Evolutionary conservation across 164 flowering plant genomes (phyloP), one percentile per base, ranked within the genome.

Genomic region (Malania oleifera): DNA sequence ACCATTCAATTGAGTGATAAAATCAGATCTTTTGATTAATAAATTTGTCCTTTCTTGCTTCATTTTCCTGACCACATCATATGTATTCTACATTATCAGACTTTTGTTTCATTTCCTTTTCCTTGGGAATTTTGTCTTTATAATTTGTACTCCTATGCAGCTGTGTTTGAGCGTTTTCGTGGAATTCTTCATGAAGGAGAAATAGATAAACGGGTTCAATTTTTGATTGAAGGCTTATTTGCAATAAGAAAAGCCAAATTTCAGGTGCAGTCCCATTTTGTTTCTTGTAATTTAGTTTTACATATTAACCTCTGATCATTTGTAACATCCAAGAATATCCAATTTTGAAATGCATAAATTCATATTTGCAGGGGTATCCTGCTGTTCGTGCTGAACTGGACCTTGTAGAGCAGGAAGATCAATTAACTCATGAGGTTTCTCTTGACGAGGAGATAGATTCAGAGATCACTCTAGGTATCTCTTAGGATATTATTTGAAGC

Each of bases 161-260:
- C 95, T 67, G 86, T 87, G 22, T 91, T 92, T 81, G 98, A 92
- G 76, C 89, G 99, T 10, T 91, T 95, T 52, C 92, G 96, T 60
- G 97, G 96, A 57, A 95, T 91, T 55, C 89, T 95, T 47, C 96
- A 95, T 68, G 99, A 93, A 74, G 99, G 97, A 56, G 89, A 91
- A 69, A 91, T 95, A 44, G 99, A 95, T 61, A 95, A 88, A 45
- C 56, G 97, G 10, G 97, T 95, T 31, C 97, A 91, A 51, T 95
- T 81, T 70, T 71, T 95, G 72, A 95, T 95, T 62, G 99, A 95
- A 80, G 96, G 93, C 44, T 80, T 93, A 12, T 91, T 91, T 80
- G 99, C 97, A n/a, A 72, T 83, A 41, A 71, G 99, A 54, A 93
- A 87, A 72, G 91, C 96, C 10, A 93, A 93, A 63, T 93, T 93